Evolutionary conservation across 2,329 filamentous ascomycete species (phyloP), one percentile per base, ranked within the genome.

Genomic region (Penicillium glabrum): DNA sequence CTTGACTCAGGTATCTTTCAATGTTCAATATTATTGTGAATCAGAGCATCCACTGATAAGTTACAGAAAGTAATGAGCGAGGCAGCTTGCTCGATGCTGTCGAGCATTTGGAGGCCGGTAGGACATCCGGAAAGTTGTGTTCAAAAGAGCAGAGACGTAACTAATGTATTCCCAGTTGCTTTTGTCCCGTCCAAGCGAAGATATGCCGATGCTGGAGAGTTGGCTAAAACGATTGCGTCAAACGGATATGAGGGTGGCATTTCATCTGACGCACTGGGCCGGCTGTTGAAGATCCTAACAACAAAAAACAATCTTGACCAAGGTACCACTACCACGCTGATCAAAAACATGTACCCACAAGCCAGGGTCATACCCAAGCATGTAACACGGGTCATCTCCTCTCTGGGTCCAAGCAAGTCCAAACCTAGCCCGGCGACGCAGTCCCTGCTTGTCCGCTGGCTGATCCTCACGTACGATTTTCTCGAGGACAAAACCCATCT

Each of bases 311-410:
- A 87, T 63, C 82, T 96, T 23, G 90, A 95, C 71, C 91, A 95
- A 73, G 86, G 86, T 27, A 91, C 86, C 63, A 80, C 88, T 27
- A 86, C 83, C 14, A 83, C 80, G 27, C 78, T 96, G 48, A 75
- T 91, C 65, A 89, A 87, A 61, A 90, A 89, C 58, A 77, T 96
- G 49, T 96, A 93, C 72, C 91, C 91, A 2, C 81, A 83, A n/a
- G 79, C 81, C 39, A 80, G 80, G 43, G 81, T 96, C n/a, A 71
- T 83, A 13, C 79, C 83, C 33, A 79, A 84, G 54, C 72, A 86
- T 41, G 78, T 90, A 49, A 79, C 90, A 48, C 86, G 83, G 56
- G 76, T 93, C 10, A 82, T 95, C 23, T 87, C 87, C 51, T 85
- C 84, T 47, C 80, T 96, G n/a, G 90, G 91, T 3, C 88, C 91